Conservation (phyloP, 768 basidiomycete species). For the Mycena chlorophos region DNA sequence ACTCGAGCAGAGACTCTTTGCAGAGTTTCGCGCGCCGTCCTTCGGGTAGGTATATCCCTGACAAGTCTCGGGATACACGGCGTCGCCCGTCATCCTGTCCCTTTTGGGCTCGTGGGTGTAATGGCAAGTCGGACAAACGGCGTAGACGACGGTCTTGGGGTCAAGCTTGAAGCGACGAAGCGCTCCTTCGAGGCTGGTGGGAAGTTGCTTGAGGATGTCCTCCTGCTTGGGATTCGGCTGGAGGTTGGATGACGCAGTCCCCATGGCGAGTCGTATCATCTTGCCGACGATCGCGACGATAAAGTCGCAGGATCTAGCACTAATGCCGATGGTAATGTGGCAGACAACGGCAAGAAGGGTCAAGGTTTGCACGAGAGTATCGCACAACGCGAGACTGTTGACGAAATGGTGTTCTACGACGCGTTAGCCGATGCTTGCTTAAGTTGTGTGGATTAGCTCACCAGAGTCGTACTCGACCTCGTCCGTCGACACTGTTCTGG, state of each 20-base stretch:
- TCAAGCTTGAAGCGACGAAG: slow-evolving; percentile 10
- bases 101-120: slow-evolving; percentile 5
- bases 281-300: neutral
- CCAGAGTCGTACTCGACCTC: neutral
- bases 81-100: neutral
- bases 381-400: neutral
- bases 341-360: slow-evolving; percentile 10
- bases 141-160: slow-evolving; percentile 8
- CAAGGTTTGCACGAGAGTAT: slow-evolving; percentile 5
- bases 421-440: neutral
- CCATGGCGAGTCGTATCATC: slow-evolving; percentile 9
- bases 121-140: slow-evolving; percentile 17
- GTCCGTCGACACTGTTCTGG: neutral
- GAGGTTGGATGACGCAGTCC: neutral
- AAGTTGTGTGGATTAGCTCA: neutral
- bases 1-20: neutral
- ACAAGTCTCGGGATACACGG: neutral
- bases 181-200: slow-evolving; percentile 4
- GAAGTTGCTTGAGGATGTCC: slow-evolving; percentile 11
- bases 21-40: neutral
- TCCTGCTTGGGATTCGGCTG: slow-evolving; percentile 8
- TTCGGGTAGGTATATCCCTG: neutral
- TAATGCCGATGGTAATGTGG: slow-evolving; percentile 9
- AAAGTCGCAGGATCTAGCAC: neutral
- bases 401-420: neutral